Conservation (phyloP, 371 early-diverging fungal genomes). For the Actinomucor elegans region DNA sequence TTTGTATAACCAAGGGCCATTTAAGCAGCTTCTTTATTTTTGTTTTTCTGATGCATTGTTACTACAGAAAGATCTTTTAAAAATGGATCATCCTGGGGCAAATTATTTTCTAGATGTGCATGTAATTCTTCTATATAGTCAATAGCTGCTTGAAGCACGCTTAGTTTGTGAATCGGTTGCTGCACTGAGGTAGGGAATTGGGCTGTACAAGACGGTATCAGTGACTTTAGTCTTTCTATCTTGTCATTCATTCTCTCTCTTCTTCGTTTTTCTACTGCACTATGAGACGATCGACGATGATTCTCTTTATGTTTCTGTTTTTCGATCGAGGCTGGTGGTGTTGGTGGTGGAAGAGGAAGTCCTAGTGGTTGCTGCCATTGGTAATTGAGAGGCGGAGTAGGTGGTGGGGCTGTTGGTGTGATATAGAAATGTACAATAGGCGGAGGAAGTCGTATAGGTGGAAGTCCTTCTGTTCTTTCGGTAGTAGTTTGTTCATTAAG, state of each 20-base stretch:
- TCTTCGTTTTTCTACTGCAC: slow-evolving; percentile 68
- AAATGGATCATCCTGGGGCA: slow-evolving; percentile 18
- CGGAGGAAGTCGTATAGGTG: slow-evolving; percentile 15
- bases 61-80: slow-evolving; percentile 4
- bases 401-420: neutral
- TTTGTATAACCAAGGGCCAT: too few relatives aligned
- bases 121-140: slow-evolving; percentile 59
- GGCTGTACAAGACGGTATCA: slow-evolving; percentile 44
- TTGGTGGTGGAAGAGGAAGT: neutral
- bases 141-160: slow-evolving; percentile 63
- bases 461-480: slow-evolving; percentile 1
- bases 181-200: slow-evolving; percentile 27
- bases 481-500: too few relatives aligned
- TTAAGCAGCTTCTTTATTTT: neutral
- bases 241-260: slow-evolving; percentile 71
- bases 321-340: neutral
- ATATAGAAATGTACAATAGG: slow-evolving; percentile 15
- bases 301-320: slow-evolving; percentile 16
- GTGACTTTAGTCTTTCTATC: slow-evolving; percentile 19
- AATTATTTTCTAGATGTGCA: slow-evolving; percentile 2
- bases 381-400: neutral
- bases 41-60: neutral
- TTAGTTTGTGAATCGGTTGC: slow-evolving; percentile 64
- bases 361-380: neutral
- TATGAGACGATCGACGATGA: slow-evolving; percentile 62